These are phyloP conservation scores for Serendipita indica DNA, from an alignment of 768 basidiomycete species.

Conservation along the genomic window DNA sequence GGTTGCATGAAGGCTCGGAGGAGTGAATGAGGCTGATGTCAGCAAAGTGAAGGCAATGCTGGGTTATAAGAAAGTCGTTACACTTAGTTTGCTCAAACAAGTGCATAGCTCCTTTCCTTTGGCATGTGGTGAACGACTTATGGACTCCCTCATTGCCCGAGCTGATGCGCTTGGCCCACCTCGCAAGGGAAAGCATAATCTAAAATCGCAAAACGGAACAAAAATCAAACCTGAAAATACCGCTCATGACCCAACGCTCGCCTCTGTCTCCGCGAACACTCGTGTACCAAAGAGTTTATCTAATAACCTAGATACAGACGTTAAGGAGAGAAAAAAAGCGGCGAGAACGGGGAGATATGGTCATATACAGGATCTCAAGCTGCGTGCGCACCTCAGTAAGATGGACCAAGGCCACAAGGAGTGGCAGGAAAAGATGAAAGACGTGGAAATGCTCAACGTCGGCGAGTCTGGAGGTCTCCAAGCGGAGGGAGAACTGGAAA, in stretches of 20 bases:
- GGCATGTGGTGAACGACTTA: no score
- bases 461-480: slow-evolving; percentile 62
- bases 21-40: no score
- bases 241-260: slow-evolving; percentile 35
- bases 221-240: slow-evolving; percentile 16
- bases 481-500: slow-evolving; percentile 65
- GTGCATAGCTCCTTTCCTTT: no score
- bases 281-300: slow-evolving; percentile 44
- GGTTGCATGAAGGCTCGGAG: no score
- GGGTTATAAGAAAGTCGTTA: no score
- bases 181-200: neutral
- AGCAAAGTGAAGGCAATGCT: no score
- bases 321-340: slow-evolving; percentile 26
- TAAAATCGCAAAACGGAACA: slow-evolving; percentile 22
- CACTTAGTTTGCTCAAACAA: no score
- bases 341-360: slow-evolving; percentile 29
- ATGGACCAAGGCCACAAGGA: slow-evolving; percentile 48
- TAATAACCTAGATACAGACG: slow-evolving; percentile 36
- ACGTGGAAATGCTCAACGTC: slow-evolving; percentile 55
- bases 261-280: slow-evolving; percentile 44
- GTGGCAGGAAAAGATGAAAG: slow-evolving; percentile 44
- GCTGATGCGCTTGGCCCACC: slow-evolving; percentile 32
- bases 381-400: slow-evolving; percentile 51
- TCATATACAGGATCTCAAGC: slow-evolving; percentile 60
- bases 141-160: slow-evolving; percentile 63